Evolutionary conservation across 805 yeast genomes (phyloP).

Genomic region (Naumovozyma dairenensis): DNA sequence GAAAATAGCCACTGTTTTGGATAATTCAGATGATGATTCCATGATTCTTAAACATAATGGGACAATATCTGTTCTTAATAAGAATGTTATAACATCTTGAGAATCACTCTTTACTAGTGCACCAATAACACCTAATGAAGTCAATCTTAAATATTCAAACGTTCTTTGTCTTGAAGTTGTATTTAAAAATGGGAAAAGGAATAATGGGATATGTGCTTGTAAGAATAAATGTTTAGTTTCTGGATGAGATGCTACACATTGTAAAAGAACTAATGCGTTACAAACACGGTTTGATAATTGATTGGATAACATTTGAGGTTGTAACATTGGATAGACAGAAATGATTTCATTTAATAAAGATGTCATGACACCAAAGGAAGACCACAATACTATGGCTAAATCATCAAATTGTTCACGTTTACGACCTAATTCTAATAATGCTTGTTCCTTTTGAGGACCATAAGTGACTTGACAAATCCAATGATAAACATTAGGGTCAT

Average conservation of each 20-base stretch:
- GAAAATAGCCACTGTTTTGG: slow-evolving; percentile 94
- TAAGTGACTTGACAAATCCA: slow-evolving; percentile 87
- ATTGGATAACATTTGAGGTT: slow-evolving; percentile 78
- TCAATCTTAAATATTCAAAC: slow-evolving; percentile 85
- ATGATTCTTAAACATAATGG: slow-evolving; percentile 89
- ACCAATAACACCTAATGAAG: slow-evolving; percentile 93
- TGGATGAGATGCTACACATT: slow-evolving; percentile 92
- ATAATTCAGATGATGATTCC: slow-evolving; percentile 89
- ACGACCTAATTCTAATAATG: slow-evolving; percentile 82
- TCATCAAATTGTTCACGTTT: slow-evolving; percentile 93
- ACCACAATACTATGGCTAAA: slow-evolving; percentile 86
- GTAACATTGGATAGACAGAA: slow-evolving; percentile 77
- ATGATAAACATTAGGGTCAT: slow-evolving; percentile 74
- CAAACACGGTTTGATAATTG: slow-evolving; percentile 89
- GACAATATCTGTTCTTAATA: slow-evolving; percentile 91
- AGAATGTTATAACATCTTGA: slow-evolving; percentile 84
- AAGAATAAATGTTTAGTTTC: slow-evolving; percentile 80
- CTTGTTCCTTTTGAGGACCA: slow-evolving; percentile 88
- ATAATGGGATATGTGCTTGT: slow-evolving; percentile 85
- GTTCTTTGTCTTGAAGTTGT: slow-evolving; percentile 87
- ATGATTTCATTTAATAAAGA: slow-evolving; percentile 81
- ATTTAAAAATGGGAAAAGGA: slow-evolving; percentile 85
- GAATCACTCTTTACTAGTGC: slow-evolving; percentile 94
- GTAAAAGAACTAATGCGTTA: slow-evolving; percentile 87
- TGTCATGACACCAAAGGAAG: slow-evolving; percentile 94